A percentile compares a stretch with the other conserved stretches of the same genome.
These are phyloP conservation scores for Saccharata proteae DNA, from an alignment of 2,329 filamentous ascomycete species.

Conservation along the genomic window DNA sequence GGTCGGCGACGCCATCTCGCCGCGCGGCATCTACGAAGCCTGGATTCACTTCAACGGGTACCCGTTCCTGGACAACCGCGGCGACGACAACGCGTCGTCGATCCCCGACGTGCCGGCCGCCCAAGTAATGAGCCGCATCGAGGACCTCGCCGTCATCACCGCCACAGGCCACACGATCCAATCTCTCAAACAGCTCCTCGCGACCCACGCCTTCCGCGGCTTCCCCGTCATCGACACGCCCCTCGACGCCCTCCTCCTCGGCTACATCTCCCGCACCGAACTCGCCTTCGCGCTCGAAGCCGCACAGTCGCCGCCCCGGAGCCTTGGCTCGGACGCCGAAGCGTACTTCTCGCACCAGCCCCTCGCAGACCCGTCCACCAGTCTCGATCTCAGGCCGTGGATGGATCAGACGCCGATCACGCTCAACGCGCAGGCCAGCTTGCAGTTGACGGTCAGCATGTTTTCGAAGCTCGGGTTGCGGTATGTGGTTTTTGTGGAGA, in stretches of 20 bases:
- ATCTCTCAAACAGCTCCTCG: slow-evolving; percentile 58
- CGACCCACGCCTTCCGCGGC: slow-evolving; percentile 67
- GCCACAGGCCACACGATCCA: slow-evolving; percentile 80
- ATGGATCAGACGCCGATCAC: slow-evolving; percentile 99
- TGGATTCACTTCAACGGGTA: slow-evolving; percentile 97
- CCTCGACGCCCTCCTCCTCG: slow-evolving; percentile 66
- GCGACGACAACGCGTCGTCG: slow-evolving; percentile 39
- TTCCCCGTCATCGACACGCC: slow-evolving; percentile 81
- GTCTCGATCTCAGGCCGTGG: slow-evolving; percentile 86
- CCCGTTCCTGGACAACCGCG: slow-evolving; percentile 73
- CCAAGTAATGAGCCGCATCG: slow-evolving; percentile 83
- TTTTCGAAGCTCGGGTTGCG: slow-evolving; percentile 89
- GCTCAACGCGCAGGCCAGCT: slow-evolving; percentile 59
- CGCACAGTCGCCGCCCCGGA: slow-evolving; percentile 43
- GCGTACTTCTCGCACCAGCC: slow-evolving; percentile 27
- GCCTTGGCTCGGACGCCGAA: slow-evolving; percentile 14
- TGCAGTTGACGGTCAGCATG: slow-evolving; percentile 81
- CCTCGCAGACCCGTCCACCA: slow-evolving; percentile 64
- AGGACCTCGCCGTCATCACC: slow-evolving; percentile 79
- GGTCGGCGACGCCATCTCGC: slow-evolving; percentile 91
- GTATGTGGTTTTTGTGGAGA: slow-evolving; percentile 78
- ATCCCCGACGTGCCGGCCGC: slow-evolving; percentile 77
- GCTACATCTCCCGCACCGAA: slow-evolving; percentile 89
- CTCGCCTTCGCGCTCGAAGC: slow-evolving; percentile 69
- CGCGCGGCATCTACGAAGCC: slow-evolving; percentile 87